phyloP scores from a whole-genome alignment of 768 basidiomycete genomes.

The Boletus rubroflammeus region DNA sequence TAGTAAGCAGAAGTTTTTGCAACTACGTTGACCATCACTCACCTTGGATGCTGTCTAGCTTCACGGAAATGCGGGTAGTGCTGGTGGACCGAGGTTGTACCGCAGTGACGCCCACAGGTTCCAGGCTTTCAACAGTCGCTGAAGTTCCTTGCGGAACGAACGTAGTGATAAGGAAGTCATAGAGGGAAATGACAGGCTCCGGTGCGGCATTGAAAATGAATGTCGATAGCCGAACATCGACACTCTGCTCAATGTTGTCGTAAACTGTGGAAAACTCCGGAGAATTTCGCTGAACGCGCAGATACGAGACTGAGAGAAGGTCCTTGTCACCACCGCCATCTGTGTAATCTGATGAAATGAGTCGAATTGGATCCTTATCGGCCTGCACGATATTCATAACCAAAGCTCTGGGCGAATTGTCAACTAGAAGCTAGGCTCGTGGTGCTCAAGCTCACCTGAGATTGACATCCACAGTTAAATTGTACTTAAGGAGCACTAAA shows the following conservation, averaged over 20 bases:
- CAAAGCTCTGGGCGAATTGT: slow-evolving; percentile 51
- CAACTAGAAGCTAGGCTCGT: slow-evolving; percentile 1
- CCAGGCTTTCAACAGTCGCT: slow-evolving; percentile 6
- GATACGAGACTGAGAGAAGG: slow-evolving; percentile 76
- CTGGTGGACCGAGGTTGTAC: slow-evolving; percentile 27
- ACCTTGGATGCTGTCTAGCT: slow-evolving; percentile 84
- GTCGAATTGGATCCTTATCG: slow-evolving; percentile 48
- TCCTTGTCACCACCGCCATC: slow-evolving; percentile 48
- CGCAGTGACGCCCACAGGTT: slow-evolving; percentile 1
- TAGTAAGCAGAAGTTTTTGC: slow-evolving; percentile 9
- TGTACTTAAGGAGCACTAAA: slow-evolving; percentile 75
- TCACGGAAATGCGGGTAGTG: slow-evolving; percentile 79
- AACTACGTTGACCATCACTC: slow-evolving; percentile 16
- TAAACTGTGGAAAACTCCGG: slow-evolving; percentile 79
- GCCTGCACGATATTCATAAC: slow-evolving; percentile 70
- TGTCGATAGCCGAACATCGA: slow-evolving; percentile 86
- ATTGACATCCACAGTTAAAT: slow-evolving; percentile 82
- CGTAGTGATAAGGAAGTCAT: slow-evolving; percentile 97
- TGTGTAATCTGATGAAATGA: slow-evolving; percentile 59
- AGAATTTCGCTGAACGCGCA: slow-evolving; percentile 75
- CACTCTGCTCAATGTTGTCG: slow-evolving; percentile 83
- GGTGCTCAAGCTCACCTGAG: slow-evolving; percentile 51
- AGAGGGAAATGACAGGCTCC: slow-evolving; percentile 84
- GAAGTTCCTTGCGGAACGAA: slow-evolving; percentile 58
- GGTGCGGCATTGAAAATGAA: slow-evolving; percentile 86